phyloP scores from a whole-genome alignment of 305 asterid genomes.

The Fraxinus xanthoxyloides region DNA sequence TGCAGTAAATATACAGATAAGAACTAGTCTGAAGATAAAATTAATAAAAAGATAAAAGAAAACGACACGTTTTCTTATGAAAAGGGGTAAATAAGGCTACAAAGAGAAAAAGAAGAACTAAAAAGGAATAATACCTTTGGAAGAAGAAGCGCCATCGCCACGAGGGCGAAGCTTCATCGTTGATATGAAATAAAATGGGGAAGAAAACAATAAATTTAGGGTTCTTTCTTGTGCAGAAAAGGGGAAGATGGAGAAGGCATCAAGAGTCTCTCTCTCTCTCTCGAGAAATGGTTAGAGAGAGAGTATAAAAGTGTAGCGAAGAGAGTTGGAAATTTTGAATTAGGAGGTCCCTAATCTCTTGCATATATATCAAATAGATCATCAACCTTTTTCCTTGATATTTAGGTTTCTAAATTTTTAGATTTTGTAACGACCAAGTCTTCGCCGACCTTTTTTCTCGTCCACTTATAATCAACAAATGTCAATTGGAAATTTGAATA shows the following conservation, averaged over 20 bases:
- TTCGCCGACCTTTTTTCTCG: not conserved
- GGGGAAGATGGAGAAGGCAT: not conserved
- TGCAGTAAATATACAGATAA: not conserved
- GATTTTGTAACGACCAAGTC: not conserved
- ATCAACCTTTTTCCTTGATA: not conserved
- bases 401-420: not conserved
- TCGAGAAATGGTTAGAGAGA: not conserved
- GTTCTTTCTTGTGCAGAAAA: conserved; percentile 20
- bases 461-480: not conserved
- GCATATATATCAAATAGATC: not conserved
- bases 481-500: not conserved
- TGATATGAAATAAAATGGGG: not conserved
- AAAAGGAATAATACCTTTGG: conserved; percentile 34
- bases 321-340: not conserved
- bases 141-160: conserved; percentile 33
- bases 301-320: not conserved
- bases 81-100: not conserved
- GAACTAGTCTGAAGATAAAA: not conserved
- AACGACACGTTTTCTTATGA: not conserved
- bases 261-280: not conserved
- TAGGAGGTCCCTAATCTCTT: not conserved
- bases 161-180: conserved; percentile 64
- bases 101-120: not conserved
- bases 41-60: not conserved
- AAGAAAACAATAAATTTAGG: conserved; percentile 26